Evolutionary conservation across 1,139 yeast species (phyloP), one percentile per base, ranked within the genome.

Genomic region (Schwanniomyces etchellsii): DNA sequence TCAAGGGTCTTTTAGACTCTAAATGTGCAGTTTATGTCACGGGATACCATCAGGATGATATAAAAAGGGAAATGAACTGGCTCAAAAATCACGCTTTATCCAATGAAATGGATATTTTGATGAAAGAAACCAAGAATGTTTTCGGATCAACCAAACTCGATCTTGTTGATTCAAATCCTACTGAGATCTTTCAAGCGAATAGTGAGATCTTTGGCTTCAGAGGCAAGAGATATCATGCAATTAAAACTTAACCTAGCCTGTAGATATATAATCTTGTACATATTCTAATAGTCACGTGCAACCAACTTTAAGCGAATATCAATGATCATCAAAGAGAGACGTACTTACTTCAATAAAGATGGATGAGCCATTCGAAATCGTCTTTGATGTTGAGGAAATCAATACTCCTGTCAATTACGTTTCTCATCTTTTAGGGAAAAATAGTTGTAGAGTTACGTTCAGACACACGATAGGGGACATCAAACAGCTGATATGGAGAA

Each of bases 191-290:
- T 65, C 95, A 84, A 62, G 83, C 86, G 52, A 91, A 91, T 63
- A 88, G 84, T 65, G 78, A 79, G 52, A 61, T 91, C 32, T 88
- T 85, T 55, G 97, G 91, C 15, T 75, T 89, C 56, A 79, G 98
- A 63, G 98, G 98, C 44, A 91, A 91, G 72, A 76, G 97, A 56
- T 91, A 91, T 61, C 96, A 86, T 52, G 95, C 96, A 26, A 72
- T 83, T 43, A 55, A 51, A 37, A 54, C 49, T 33, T 61, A 45
- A 36, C 10, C 14, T 9, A 16, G 29, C n/a, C 13, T 13, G 24
- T 28, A 20, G 24, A 15, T 17, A 17, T 7, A 15, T 18, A n/a
- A 16, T 27, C 38, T 35, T 47, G 48, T 41, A 43, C 24, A 47
- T 23, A 23, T 11, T 23, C 12, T 43, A 44, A 15, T 12, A 26